phyloP scores from a whole-genome alignment of 2,329 filamentous ascomycete genomes.

The Moelleriella libera region DNA sequence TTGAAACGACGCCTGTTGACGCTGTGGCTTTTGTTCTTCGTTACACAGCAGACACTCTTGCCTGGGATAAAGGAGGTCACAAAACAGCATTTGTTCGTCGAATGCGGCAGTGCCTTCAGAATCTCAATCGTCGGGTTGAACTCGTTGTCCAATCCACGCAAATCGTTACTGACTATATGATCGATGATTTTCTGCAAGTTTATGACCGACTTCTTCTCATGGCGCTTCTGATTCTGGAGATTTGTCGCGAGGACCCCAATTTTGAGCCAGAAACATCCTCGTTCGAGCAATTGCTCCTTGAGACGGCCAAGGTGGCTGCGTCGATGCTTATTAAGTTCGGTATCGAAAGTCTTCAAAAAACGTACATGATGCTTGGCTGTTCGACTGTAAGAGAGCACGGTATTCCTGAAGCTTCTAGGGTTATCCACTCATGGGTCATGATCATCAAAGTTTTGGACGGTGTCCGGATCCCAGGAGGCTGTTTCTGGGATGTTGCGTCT shows the following conservation, averaged over 20 bases:
- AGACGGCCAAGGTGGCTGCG: slow-evolving; percentile 22
- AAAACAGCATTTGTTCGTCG: slow-evolving; percentile 28
- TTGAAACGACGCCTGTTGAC: slow-evolving; percentile 9
- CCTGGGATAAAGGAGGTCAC: slow-evolving; percentile 18
- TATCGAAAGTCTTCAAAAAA: slow-evolving; percentile 24
- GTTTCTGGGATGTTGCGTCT: slow-evolving; percentile 48
- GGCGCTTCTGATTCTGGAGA: slow-evolving; percentile 21
- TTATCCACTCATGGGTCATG: slow-evolving; percentile 42
- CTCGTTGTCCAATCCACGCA: slow-evolving; percentile 4
- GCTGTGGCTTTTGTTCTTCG: slow-evolving; percentile 30
- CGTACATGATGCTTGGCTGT: slow-evolving; percentile 34
- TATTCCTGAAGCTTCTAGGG: slow-evolving; percentile 29
- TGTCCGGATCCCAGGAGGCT: slow-evolving; percentile 32
- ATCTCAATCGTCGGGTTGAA: slow-evolving; percentile 21
- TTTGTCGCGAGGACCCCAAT: slow-evolving; percentile 24
- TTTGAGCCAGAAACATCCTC: slow-evolving; percentile 22
- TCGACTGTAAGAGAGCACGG: slow-evolving; percentile 33
- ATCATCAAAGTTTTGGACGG: slow-evolving; percentile 38
- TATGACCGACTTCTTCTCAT: slow-evolving; percentile 18
- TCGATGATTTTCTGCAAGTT: slow-evolving; percentile 9
- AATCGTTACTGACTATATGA: neutral
- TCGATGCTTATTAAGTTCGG: slow-evolving; percentile 27
- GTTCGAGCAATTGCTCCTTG: slow-evolving; percentile 34
- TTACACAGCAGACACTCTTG: slow-evolving; percentile 30
- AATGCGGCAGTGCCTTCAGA: slow-evolving; percentile 24